phyloP scores from a whole-genome alignment of 2,329 filamentous ascomycete species.

The Aureobasidium vineae region DNA sequence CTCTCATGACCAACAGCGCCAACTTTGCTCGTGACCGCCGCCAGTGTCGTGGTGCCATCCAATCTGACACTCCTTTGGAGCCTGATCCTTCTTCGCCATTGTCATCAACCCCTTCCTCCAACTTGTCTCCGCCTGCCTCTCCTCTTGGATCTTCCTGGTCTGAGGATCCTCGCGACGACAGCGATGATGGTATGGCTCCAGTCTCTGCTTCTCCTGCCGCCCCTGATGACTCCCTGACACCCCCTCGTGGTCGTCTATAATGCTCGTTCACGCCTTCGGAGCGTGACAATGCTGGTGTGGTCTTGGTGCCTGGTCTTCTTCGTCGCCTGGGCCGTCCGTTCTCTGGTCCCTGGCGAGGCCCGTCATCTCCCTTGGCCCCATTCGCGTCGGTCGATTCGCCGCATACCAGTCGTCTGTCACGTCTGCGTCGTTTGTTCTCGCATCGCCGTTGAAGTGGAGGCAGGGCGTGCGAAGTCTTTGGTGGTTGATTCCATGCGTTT shows the following conservation, averaged over 20 bases:
- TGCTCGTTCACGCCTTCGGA: background rate
- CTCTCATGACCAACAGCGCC: background rate
- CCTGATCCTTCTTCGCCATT: no score
- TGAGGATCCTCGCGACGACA: background rate
- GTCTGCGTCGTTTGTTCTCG: background rate
- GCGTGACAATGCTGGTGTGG: background rate
- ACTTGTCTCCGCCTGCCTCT: background rate
- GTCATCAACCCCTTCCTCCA: background rate
- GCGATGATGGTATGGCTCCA: no score
- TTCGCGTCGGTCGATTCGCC: background rate
- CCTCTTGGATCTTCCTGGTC: background rate
- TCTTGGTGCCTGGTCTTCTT: background rate
- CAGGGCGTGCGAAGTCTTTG: no score
- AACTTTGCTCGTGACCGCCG: background rate
- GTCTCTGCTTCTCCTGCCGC: no score
- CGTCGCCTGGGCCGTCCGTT: background rate
- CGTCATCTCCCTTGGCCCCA: background rate
- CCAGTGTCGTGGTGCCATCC: conserved; percentile 1
- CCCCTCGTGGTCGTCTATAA: background rate
- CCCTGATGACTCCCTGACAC: background rate
- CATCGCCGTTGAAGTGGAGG: background rate
- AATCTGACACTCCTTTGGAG: background rate
- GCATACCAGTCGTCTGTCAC: background rate
- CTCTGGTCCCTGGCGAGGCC: conserved; percentile 1
- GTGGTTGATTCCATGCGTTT: background rate